Base-by-base conservation (phyloP, 2,329 filamentous ascomycete species). In the Aspergillus sp. region DNA sequence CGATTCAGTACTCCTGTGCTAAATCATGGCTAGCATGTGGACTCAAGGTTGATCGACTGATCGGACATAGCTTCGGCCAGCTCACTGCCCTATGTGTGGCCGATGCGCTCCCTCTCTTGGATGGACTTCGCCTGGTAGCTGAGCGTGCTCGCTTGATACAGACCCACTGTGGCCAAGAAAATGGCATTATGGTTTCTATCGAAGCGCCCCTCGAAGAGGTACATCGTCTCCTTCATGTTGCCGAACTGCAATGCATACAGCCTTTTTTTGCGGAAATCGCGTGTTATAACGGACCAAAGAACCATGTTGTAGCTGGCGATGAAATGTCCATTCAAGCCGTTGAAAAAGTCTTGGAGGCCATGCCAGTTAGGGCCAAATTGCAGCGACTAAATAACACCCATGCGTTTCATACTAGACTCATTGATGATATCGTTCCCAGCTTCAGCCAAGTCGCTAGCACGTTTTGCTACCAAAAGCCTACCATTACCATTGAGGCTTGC, bases 371-470 rank as follows among this genome's bases (percentile, higher is more conserved):
- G 4, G 13, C 29, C 1, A 3, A 38, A 5, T 37, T 44, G 11
- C 75, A 73, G 51, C 51, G 52, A 2, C 64, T 78, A 0, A 58
- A 66, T 7, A 70, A 74, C 1, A 72, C 72, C 0, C 67, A 77
- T 43, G 73, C 71, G 0, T 77, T 75, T 48, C 75, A 77, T 48
- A 76, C 67, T 0, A 38, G 42, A 0, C 56, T 77, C 0, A 66
- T 71, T 0, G 70, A 75, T 0, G 39, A 46, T 0, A 39, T 75
- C 1, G 39, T 64, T 5, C 29, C 43, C 1, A 46, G 0, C 54
- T 73, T 1, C 45, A 50, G 7, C n/a, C 49, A 1, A 28, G 65
- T 5, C 68, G 55, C 0, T 40, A 57, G 2, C 53, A 32, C 0
- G 7, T 73, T 0, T 49, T 37, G 0, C 68, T 70, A 43, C 39